Percentiles rank a stretch among this genome's conserved stretches.
phyloP scores from a whole-genome alignment of 2,329 filamentous ascomycete species.

The Fusarium lyarnte region DNA sequence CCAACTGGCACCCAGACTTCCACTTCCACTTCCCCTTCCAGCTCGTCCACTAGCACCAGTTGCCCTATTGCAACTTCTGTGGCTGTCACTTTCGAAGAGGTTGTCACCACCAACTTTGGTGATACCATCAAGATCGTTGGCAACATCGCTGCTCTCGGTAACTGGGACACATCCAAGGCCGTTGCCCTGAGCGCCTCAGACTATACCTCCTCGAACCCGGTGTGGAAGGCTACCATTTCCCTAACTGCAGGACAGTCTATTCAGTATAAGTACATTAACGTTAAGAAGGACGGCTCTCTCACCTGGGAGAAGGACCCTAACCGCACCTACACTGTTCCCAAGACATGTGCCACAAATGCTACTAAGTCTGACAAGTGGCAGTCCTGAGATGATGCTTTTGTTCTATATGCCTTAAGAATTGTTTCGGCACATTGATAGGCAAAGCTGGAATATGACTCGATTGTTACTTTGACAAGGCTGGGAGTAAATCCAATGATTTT shows the following conservation, averaged over 20 bases:
- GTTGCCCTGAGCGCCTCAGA: constrained; percentile 65
- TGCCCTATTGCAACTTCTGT: constrained; percentile 58
- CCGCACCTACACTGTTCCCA: constrained; percentile 49
- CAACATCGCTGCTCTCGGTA: constrained; percentile 66
- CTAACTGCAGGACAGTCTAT: constrained; percentile 66
- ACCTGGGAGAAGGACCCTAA: constrained; percentile 73
- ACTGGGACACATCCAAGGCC: constrained; percentile 66
- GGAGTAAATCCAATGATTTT: background rate
- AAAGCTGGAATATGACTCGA: background rate
- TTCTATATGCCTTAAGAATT: background rate
- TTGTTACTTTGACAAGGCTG: background rate
- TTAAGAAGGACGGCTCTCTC: constrained; percentile 62
- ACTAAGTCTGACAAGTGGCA: constrained; percentile 47
- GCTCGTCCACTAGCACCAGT: constrained; percentile 45
- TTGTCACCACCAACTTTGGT: constrained; percentile 66
- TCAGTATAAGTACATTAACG: constrained; percentile 75
- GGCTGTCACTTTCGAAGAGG: constrained; percentile 70
- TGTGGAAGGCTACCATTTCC: constrained; percentile 68
- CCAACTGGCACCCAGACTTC: constrained; percentile 45
- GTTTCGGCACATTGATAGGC: background rate
- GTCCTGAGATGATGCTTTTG: background rate
- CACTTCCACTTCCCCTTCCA: constrained; percentile 37
- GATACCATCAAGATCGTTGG: constrained; percentile 74
- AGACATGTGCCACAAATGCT: constrained; percentile 43
- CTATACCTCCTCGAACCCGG: constrained; percentile 67